These are phyloP conservation scores for Oenanthe sinensis DNA, from an alignment of 129 eudicot genomes.

Conservation along the genomic window DNA sequence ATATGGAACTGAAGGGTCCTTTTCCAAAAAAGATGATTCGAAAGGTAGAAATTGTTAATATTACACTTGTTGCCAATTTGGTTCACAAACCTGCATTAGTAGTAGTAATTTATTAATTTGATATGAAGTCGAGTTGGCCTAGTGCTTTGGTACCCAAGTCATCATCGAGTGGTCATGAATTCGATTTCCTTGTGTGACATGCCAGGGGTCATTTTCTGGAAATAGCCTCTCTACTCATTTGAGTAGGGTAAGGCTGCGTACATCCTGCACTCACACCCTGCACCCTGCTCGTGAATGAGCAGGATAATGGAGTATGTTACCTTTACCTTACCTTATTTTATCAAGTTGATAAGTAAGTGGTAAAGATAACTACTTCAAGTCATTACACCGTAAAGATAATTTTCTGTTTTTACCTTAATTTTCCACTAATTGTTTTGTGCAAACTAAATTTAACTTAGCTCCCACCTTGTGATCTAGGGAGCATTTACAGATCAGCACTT, in stretches of 20 bases:
- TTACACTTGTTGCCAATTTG: background rate
- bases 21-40: constrained; percentile 66
- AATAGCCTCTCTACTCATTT: no score
- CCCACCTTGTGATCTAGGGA: constrained; percentile 27
- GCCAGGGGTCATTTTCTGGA: no score
- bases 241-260: no score
- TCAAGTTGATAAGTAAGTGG: background rate
- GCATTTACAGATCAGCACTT: constrained; percentile 48
- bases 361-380: background rate
- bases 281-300: no score
- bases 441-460: background rate
- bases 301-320: no score
- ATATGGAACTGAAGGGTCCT: constrained; percentile 63
- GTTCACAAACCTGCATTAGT: background rate
- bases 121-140: background rate
- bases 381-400: background rate
- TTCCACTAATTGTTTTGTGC: background rate
- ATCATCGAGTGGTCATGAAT: no score
- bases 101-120: background rate
- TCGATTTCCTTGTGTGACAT: no score
- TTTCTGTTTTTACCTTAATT: background rate
- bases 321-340: background rate
- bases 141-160: no score
- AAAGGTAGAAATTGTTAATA: constrained; percentile 21
- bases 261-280: no score